Evolutionary conservation across 2,329 filamentous ascomycete species (phyloP), one percentile per base, ranked within the genome.

Genomic region (Uncinocarpus reesii): DNA sequence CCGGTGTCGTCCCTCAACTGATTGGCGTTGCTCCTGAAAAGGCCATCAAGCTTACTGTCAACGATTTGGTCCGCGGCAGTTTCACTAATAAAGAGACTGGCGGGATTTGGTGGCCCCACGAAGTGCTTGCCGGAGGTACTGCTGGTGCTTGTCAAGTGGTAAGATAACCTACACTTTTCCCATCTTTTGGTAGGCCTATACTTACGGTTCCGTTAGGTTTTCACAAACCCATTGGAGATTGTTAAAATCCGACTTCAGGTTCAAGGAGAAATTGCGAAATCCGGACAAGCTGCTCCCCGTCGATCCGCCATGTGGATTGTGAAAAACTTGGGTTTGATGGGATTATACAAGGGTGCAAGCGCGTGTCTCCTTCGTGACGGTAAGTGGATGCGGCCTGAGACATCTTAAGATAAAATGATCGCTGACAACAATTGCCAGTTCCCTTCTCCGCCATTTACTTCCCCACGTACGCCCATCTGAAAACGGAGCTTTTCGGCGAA

Each of bases 401-500:
- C n/a, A n/a, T n/a, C n/a, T n/a, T 4, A 5, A 41, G 10, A 26
- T 26, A 16, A 16, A 26, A 4, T n/a, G 21, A 11, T 20, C 18
- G 15, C 21, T 28, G 18, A 47, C 47, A 68, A 31, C 18, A 21
- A 23, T 6, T 10, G 16, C 10, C 38, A 66, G 87, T 96, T 34
- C 92, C 92, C 37, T 98, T 98, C 74, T 96, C 90, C 16, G 88
- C 87, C 60, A 98, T 98, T 63, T 98, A 98, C 74, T 98, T 98
- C 80, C 90, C 92, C 1, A 84, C 88, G 18, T 98, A 98, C 74
- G 85, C 79, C 65, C 92, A 98, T 65, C 70, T 98, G 60, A 98
- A 98, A 77, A 81, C 78, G 62, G 90, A 95, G 68, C 73, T 90
- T 63, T 98, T 96, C 59, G 90, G 92, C 67, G 92, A 98, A 71